Evolutionary conservation across 495 filamentous ascomycete species (phyloP).

Genomic region (Penicillium psychrofluorescens): DNA sequence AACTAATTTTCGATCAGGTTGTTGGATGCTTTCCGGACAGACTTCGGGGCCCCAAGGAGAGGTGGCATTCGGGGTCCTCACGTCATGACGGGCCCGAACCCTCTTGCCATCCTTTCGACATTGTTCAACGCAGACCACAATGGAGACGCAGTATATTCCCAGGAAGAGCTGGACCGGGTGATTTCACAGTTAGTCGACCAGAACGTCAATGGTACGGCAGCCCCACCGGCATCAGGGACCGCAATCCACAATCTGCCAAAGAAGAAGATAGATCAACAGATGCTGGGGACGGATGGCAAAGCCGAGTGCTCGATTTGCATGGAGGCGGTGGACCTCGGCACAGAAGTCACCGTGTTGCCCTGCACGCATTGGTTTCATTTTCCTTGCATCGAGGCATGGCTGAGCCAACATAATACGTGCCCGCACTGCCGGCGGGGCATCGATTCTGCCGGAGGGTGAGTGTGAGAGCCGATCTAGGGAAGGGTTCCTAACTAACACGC

Average conservation of each 20-base stretch:
- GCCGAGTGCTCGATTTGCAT: constrained; percentile 93
- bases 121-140: constrained; percentile 55
- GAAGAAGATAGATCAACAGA: constrained; percentile 55
- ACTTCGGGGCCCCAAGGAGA: constrained; percentile 7
- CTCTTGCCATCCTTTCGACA: constrained; percentile 29
- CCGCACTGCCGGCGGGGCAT: constrained; percentile 81
- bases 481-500: background rate
- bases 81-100: constrained; percentile 17
- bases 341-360: constrained; percentile 71
- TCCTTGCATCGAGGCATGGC: constrained; percentile 69
- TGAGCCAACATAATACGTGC: constrained; percentile 84
- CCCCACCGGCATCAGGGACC: constrained; percentile 68
- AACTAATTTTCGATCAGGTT: constrained; percentile 17
- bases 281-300: constrained; percentile 56
- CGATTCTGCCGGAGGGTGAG: constrained; percentile 30
- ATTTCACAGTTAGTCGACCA: constrained; percentile 84
- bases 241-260: constrained; percentile 70
- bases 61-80: constrained; percentile 12
- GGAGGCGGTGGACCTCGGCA: constrained; percentile 68
- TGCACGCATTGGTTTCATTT: constrained; percentile 92
- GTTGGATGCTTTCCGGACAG: constrained; percentile 20
- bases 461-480: background rate
- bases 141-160: constrained; percentile 85
- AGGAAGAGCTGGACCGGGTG: constrained; percentile 85
- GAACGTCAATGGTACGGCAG: constrained; percentile 63